These are phyloP conservation scores for Stachybotrys chlorohalonatus DNA, from an alignment of 2,329 filamentous ascomycete genomes.

Conservation along the genomic window DNA sequence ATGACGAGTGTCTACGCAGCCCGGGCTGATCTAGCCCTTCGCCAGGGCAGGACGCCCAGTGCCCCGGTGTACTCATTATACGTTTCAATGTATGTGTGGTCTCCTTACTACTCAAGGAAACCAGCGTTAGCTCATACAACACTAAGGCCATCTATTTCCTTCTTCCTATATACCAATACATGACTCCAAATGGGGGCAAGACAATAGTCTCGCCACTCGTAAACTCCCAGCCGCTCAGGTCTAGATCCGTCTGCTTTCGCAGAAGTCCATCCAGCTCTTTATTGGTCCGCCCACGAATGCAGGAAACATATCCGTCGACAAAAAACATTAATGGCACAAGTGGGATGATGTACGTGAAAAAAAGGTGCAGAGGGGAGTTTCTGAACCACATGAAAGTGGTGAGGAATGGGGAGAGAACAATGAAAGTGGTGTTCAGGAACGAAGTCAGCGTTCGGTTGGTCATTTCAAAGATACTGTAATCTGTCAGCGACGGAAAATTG, in stretches of 20 bases:
- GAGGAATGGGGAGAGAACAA: constrained; percentile 10
- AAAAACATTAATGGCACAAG: constrained; percentile 11
- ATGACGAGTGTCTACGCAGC: no score
- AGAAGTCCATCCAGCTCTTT: constrained; percentile 9
- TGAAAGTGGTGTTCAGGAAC: constrained; percentile 10
- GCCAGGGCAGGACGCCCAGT: no score
- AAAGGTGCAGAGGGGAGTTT: constrained; percentile 11
- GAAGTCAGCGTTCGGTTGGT: constrained; percentile 11
- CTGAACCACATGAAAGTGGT: constrained; percentile 12
- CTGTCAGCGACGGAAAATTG: not conserved
- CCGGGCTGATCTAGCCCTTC: no score
- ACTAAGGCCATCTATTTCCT: not conserved
- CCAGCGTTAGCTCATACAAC: no score
- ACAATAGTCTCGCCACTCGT: constrained; percentile 10
- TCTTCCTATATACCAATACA: constrained; percentile 10
- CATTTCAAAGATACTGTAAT: constrained; percentile 11
- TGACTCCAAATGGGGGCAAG: constrained; percentile 11
- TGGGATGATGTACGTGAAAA: constrained; percentile 11
- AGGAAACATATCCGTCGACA: constrained; percentile 12
- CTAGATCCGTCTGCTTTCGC: constrained; percentile 7
- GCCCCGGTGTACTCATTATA: no score
- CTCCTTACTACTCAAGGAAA: no score
- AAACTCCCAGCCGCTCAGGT: constrained; percentile 9
- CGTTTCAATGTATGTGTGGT: no score
- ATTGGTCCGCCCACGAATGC: constrained; percentile 8